A percentile compares a stretch with the other conserved stretches of the same genome.
Evolutionary conservation across 192 early-diverging fungal species (phyloP).

Genomic region (Backusella tarrabulga): DNA sequence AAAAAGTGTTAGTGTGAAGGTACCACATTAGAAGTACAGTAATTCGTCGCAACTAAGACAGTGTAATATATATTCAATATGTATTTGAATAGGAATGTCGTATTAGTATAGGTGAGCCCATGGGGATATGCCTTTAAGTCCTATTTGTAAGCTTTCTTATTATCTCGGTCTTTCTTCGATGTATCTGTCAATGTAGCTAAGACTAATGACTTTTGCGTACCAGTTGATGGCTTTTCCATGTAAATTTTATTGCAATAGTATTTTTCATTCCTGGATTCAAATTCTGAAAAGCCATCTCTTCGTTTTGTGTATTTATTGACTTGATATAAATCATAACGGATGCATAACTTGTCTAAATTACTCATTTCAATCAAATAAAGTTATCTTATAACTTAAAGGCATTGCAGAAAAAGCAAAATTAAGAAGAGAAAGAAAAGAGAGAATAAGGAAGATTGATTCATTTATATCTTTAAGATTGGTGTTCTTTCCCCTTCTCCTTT

Average conservation of each 20-base stretch:
- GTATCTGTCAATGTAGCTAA: neutral
- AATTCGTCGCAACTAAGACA: neutral
- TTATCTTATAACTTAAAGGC: neutral
- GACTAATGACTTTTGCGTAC: neutral
- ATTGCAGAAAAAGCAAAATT: neutral
- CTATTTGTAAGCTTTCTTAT: neutral
- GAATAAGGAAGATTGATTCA: neutral
- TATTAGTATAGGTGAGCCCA: neutral
- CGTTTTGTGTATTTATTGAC: slow-evolving; percentile 24
- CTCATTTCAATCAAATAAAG: neutral
- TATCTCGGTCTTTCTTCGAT: neutral
- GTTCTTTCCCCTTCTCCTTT: neutral
- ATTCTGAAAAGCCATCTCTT: slow-evolving; percentile 8
- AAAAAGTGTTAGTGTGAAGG: too few species aligned
- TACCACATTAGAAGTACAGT: too few species aligned
- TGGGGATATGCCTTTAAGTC: neutral
- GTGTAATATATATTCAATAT: neutral
- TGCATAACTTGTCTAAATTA: slow-evolving; percentile 7
- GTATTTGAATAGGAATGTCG: neutral
- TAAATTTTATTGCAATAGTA: slow-evolving; percentile 16
- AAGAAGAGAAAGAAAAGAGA: neutral
- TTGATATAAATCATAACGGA: slow-evolving; percentile 13
- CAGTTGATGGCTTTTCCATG: neutral
- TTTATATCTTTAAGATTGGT: neutral
- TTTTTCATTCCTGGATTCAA: slow-evolving; percentile 3